Conservation (phyloP, 148 eudicot species). For the Camellia japonica region DNA sequence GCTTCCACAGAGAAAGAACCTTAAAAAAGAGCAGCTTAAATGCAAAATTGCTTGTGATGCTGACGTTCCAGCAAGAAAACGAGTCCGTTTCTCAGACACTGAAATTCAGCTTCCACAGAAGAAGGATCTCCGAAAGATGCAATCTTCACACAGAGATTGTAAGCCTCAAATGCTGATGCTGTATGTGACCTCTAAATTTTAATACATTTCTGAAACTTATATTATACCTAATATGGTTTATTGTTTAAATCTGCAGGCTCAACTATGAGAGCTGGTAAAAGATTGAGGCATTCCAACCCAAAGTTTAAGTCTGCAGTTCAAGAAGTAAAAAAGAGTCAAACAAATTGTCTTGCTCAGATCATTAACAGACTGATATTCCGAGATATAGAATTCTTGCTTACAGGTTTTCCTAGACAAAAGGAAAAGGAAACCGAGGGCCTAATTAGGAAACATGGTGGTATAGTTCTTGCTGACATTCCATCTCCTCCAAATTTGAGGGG, state of each 20-base stretch:
- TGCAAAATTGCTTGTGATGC: slow-evolving; percentile 22
- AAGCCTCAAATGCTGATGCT: slow-evolving; percentile 22
- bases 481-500: slow-evolving; percentile 43
- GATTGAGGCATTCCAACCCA: slow-evolving; percentile 24
- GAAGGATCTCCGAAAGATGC: slow-evolving; percentile 23
- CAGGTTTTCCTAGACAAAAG: slow-evolving; percentile 68
- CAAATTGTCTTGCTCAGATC: slow-evolving; percentile 29
- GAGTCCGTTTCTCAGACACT: slow-evolving; percentile 55
- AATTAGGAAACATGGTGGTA: slow-evolving; percentile 73
- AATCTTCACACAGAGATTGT: slow-evolving; percentile 28
- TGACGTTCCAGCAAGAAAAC: slow-evolving; percentile 45
- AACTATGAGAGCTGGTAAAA: slow-evolving; percentile 34
- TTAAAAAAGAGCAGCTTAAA: slow-evolving; percentile 24
- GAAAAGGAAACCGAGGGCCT: slow-evolving; percentile 62
- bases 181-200: slow-evolving; percentile 1
- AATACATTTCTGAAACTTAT: slow-evolving; percentile 3
- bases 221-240: slow-evolving; percentile 1
- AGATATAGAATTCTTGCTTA: slow-evolving; percentile 67
- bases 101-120: slow-evolving; percentile 27
- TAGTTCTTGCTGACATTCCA: slow-evolving; percentile 70
- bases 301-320: slow-evolving; percentile 36
- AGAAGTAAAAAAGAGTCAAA: slow-evolving; percentile 46
- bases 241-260: slow-evolving; percentile 26
- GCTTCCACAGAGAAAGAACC: slow-evolving; percentile 22
- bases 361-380: slow-evolving; percentile 53